Base-by-base conservation (phyloP, 305 asterid species). In the Caryopteris hybrid region DNA sequence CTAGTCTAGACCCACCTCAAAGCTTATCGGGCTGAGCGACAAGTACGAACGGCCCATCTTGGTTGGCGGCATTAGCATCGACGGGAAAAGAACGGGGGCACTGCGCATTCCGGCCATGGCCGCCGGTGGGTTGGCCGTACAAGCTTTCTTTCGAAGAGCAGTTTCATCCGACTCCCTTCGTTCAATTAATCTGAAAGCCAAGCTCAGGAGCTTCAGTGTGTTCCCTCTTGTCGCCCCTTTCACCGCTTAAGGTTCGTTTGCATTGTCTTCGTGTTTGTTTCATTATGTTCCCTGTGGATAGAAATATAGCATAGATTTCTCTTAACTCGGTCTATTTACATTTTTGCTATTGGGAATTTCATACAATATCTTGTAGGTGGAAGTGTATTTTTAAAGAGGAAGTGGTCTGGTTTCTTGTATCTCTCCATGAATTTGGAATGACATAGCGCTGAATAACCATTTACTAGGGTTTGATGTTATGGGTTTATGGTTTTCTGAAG, bases 241-340 rank as follows among this genome's bases (percentile, higher is more conserved):
- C 67, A 79, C 72, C 54, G 71, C 83, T 70, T 77, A 89, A 53
- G 96, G 96, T 90, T 50, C 58, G 77, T 55, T 36, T 11, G 16
- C 20, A 29, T 74, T 45, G 39, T 46, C 33, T 20, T 11, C 20
- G 13, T 52, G 20, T 46, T 22, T 61, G 16, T 43, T 8, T 22
- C 45, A 4, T 61, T 5, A 22, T 51, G 48, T 64, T 65, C 13
- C 64, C 38, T 47, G 21, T 57, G 5, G 31, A n/a, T n/a, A n/a
- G n/a, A n/a, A n/a, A n/a, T n/a, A 21, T 27, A 3, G 12, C 21
- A 46, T 5, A 12, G 14, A 29, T 39, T 60, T 58, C 42, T 41
- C 61, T 20, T 31, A 20, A 36, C 16, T 60, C 2, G 8, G 36
- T 46, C 22, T 5, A 2, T 39, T 56, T n/a, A n/a, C n/a, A n/a